phyloP scores from a whole-genome alignment of 495 filamentous ascomycete genomes.

The Pyronema omphalodes region DNA sequence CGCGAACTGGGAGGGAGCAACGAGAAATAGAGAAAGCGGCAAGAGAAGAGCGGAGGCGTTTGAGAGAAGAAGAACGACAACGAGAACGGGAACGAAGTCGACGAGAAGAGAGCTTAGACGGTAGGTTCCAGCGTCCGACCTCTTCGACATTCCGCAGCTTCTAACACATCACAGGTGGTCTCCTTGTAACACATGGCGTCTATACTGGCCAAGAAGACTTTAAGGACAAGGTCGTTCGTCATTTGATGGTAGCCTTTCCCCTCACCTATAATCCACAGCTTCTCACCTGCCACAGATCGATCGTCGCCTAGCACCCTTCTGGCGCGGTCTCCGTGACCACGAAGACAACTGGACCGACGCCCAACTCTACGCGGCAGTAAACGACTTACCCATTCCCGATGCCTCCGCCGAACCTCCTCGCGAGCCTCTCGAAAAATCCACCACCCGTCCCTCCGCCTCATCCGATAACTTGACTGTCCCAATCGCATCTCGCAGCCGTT shows the following conservation, averaged over 20 bases:
- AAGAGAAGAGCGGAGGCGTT: constrained; percentile 81
- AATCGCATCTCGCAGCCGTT: constrained; percentile 42
- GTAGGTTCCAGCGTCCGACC: constrained; percentile 5
- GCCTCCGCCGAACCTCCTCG: constrained; percentile 59
- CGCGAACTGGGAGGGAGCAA: constrained; percentile 9
- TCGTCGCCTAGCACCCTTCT: constrained; percentile 81
- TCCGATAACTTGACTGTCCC: constrained; percentile 56
- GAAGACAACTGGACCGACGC: constrained; percentile 78
- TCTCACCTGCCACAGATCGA: constrained; percentile 47
- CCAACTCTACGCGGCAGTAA: constrained; percentile 79
- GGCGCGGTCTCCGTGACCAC: constrained; percentile 81
- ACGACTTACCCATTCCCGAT: constrained; percentile 65
- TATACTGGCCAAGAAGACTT: constrained; percentile 89
- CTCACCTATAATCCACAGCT: background rate
- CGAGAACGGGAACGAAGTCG: constrained; percentile 73
- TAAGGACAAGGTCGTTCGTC: constrained; percentile 73
- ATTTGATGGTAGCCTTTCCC: constrained; percentile 57
- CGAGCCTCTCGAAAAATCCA: constrained; percentile 19
- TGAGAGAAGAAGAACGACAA: constrained; percentile 68
- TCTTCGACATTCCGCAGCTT: background rate
- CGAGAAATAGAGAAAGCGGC: constrained; percentile 34
- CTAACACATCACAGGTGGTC: constrained; percentile 38
- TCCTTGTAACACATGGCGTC: constrained; percentile 80
- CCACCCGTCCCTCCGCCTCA: constrained; percentile 10
- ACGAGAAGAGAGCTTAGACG: constrained; percentile 82